Evolutionary conservation across 208 protist species (phyloP).

Genomic region (Kentomonas sorsogonicus): DNA sequence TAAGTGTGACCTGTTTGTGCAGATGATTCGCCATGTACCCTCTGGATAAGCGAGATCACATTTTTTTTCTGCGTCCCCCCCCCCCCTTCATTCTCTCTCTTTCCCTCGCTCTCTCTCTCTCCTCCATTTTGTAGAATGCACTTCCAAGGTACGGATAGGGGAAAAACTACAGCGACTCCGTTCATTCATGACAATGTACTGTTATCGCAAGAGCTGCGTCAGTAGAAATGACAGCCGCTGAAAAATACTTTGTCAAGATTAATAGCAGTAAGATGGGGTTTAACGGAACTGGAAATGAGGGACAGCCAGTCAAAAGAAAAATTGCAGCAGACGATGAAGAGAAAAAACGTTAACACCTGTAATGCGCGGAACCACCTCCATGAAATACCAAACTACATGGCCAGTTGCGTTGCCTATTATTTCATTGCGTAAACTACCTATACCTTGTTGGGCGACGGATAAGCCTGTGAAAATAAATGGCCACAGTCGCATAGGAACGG

Average conservation of each 20-base stretch:
- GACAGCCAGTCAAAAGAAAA: slow-evolving; percentile 11
- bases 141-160: too few species aligned
- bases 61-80: not conserved
- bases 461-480: slow-evolving; percentile 54
- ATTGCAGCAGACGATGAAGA: slow-evolving; percentile 33
- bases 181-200: not conserved
- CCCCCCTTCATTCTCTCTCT: too few species aligned
- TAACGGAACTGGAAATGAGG: slow-evolving; percentile 2
- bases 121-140: too few species aligned
- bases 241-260: not conserved
- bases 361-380: slow-evolving; percentile 86
- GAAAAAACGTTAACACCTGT: slow-evolving; percentile 54
- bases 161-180: too few species aligned
- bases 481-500: slow-evolving; percentile 43
- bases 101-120: too few species aligned
- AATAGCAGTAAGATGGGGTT: not conserved
- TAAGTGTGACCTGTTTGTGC: not conserved
- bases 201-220: not conserved
- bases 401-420: slow-evolving; percentile 54
- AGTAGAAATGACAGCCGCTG: not conserved
- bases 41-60: not conserved
- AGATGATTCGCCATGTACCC: not conserved
- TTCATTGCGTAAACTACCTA: slow-evolving; percentile 22
- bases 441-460: slow-evolving; percentile 17
- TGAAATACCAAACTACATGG: slow-evolving; percentile 74